A percentile compares a stretch with the other conserved stretches of the same genome.
These are phyloP conservation scores for Fraxinus latifolia DNA, from an alignment of 305 asterid species.

Conservation along the genomic window DNA sequence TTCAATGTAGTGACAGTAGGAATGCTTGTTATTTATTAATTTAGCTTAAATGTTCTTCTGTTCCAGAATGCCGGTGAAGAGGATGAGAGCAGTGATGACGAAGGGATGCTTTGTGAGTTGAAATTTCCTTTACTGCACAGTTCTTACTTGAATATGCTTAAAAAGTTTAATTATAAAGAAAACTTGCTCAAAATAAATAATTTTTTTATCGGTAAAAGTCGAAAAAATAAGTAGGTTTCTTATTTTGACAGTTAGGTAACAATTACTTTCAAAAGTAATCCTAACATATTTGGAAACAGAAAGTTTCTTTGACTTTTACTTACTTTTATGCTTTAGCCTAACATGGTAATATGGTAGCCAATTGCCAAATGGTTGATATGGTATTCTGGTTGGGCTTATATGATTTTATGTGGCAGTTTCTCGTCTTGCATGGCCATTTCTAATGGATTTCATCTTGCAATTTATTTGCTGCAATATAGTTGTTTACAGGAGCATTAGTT, in stretches of 20 bases:
- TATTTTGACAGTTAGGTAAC: background rate
- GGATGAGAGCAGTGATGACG: slow-evolving; percentile 75
- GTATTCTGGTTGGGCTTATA: background rate
- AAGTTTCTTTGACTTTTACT: background rate
- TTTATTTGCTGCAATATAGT: background rate
- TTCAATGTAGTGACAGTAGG: slow-evolving; percentile 12
- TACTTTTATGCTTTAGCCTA: background rate
- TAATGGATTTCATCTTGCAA: slow-evolving; percentile 3
- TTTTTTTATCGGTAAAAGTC: background rate
- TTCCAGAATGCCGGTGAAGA: slow-evolving; percentile 54
- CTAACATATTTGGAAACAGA: background rate
- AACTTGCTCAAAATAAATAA: background rate
- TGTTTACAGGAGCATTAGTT: background rate
- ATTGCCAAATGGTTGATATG: background rate
- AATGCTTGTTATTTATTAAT: slow-evolving; percentile 1
- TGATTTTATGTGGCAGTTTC: slow-evolving; percentile 1
- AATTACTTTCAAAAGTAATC: background rate
- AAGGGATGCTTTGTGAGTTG: slow-evolving; percentile 90
- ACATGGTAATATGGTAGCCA: background rate
- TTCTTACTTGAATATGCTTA: background rate
- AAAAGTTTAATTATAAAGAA: background rate
- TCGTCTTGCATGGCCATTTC: background rate
- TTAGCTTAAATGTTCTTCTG: slow-evolving; percentile 30
- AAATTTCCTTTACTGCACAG: slow-evolving; percentile 6
- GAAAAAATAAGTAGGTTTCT: background rate